Evolutionary conservation across 1,284 basidiomycete genomes (phyloP).

Genomic region (Sporisorium iseilematis-ciliati): DNA sequence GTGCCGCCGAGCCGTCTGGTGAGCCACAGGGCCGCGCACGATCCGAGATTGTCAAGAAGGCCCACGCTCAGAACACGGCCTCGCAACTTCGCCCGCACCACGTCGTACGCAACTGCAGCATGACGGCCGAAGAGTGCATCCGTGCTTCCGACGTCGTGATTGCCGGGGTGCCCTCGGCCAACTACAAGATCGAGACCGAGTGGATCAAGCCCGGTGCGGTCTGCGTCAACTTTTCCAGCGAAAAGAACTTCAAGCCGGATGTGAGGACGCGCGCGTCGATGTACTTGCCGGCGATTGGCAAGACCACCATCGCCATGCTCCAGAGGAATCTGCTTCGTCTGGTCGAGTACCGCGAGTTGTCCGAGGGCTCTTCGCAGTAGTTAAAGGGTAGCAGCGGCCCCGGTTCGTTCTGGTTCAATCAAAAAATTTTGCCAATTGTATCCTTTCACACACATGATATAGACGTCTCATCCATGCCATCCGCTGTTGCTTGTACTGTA

Average conservation of each 20-base stretch:
- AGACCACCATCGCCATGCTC: conserved; percentile 96
- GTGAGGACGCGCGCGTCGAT: conserved; percentile 80
- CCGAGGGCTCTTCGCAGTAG: conserved; percentile 19
- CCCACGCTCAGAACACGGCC: conserved; percentile 74
- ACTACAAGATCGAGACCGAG: conserved; percentile 89
- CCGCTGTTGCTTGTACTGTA: neutral
- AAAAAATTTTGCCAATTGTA: neutral
- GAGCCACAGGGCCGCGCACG: conserved; percentile 41
- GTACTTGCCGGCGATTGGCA: conserved; percentile 83
- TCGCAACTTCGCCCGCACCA: conserved; percentile 76
- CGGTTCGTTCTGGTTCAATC: neutral
- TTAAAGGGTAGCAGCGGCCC: too few species aligned
- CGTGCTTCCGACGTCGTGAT: conserved; percentile 65
- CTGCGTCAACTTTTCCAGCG: conserved; percentile 91
- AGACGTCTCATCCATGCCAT: conserved; percentile 17
- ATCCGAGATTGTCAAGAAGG: conserved; percentile 69
- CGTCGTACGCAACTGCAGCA: conserved; percentile 73
- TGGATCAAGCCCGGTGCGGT: conserved; percentile 92
- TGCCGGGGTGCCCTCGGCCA: conserved; percentile 72
- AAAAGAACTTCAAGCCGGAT: conserved; percentile 96
- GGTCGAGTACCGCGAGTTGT: conserved; percentile 58
- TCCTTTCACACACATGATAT: conserved; percentile 13
- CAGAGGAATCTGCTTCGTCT: conserved; percentile 83
- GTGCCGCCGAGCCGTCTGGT: conserved; percentile 35
- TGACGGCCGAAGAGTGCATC: conserved; percentile 59